Conservation (phyloP, 2,329 filamentous ascomycete species). For the Aspergillus awamori region DNA sequence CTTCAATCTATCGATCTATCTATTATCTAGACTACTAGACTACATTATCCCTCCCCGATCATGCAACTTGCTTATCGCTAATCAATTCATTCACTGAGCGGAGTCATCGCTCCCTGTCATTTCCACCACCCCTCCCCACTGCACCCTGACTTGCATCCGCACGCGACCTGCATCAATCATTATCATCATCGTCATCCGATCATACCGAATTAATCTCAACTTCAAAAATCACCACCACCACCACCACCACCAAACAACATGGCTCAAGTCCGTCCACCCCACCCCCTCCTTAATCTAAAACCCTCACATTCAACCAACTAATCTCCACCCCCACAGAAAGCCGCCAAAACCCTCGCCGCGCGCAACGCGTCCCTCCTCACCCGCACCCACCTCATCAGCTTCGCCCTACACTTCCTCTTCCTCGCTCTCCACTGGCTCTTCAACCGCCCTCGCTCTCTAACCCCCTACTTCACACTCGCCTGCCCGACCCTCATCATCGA, state of each 20-base stretch:
- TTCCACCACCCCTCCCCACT: background rate
- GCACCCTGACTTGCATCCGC: background rate
- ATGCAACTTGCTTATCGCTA: background rate
- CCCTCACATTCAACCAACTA: background rate
- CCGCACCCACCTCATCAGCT: constrained; percentile 77
- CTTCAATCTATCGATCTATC: background rate
- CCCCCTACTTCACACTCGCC: constrained; percentile 73
- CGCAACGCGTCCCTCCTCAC: constrained; percentile 77
- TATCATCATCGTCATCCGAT: constrained; percentile 7
- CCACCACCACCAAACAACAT: constrained; percentile 15
- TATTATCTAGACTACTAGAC: no score
- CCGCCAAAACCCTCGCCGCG: constrained; percentile 66
- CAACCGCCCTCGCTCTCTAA: constrained; percentile 63
- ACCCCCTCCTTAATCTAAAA: background rate
- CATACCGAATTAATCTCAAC: background rate
- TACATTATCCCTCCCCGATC: background rate
- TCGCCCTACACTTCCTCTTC: constrained; percentile 73
- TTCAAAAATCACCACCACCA: background rate
- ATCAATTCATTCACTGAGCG: background rate
- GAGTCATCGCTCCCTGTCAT: background rate
- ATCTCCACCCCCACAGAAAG: constrained; percentile 44
- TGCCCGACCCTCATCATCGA: constrained; percentile 77
- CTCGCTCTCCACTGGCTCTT: constrained; percentile 68
- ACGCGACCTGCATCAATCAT: constrained; percentile 1
- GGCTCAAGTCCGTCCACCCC: constrained; percentile 29